Conservation (phyloP, 106 monocot genomes). For the Apostasia ramifera region DNA sequence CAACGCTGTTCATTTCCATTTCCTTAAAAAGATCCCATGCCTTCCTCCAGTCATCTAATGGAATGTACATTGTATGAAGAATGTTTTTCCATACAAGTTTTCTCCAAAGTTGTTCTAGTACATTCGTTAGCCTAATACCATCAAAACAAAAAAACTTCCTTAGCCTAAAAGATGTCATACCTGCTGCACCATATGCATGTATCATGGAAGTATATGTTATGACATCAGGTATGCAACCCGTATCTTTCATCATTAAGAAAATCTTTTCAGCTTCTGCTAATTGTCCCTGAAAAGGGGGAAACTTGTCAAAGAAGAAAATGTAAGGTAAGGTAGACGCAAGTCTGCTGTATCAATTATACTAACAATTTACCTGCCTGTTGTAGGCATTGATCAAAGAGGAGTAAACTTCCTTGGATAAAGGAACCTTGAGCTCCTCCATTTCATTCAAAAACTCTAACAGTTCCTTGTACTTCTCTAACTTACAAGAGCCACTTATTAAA, state of each 20-base stretch:
- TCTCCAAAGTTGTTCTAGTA: neutral
- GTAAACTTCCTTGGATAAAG: slow-evolving; percentile 81
- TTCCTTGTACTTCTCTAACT: slow-evolving; percentile 62
- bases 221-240: slow-evolving; percentile 63
- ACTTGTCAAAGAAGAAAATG: neutral
- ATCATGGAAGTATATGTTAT: slow-evolving; percentile 87
- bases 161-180: slow-evolving; percentile 24
- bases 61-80: neutral
- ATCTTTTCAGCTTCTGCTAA: slow-evolving; percentile 68
- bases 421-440: slow-evolving; percentile 60
- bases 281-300: slow-evolving; percentile 50
- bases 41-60: slow-evolving; percentile 60
- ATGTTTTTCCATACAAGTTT: neutral
- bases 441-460: slow-evolving; percentile 69
- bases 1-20: slow-evolving; percentile 61
- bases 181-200: slow-evolving; percentile 58
- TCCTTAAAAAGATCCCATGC: slow-evolving; percentile 79
- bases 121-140: neutral
- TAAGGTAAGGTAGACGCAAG: neutral
- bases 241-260: slow-evolving; percentile 56
- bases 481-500: slow-evolving; percentile 78
- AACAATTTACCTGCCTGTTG: slow-evolving; percentile 62
- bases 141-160: neutral
- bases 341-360: neutral
- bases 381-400: slow-evolving; percentile 86